Evolutionary conservation across 805 yeast species (phyloP).

Genomic region (Saturnispora saitoi): DNA sequence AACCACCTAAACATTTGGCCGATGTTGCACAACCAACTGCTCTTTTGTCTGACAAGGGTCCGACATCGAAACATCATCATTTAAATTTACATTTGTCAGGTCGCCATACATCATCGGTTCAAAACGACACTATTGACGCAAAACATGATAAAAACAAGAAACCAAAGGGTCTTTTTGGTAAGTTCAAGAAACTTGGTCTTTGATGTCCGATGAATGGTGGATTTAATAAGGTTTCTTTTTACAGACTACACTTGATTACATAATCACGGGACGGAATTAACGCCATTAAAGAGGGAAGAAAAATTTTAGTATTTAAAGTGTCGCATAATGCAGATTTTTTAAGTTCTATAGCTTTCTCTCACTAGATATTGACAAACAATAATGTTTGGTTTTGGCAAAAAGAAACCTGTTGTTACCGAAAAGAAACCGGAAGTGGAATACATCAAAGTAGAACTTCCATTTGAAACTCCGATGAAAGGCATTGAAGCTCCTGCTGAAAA

Average conservation of each 20-base stretch:
- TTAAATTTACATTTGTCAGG: not conserved
- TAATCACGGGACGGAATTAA: not conserved
- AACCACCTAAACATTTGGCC: conserved; percentile 18
- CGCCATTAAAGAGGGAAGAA: not conserved
- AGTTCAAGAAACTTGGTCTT: conserved; percentile 19
- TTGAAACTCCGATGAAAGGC: conserved; percentile 42
- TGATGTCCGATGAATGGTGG: conserved; percentile 3
- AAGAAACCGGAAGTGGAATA: conserved; percentile 12
- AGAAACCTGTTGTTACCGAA: conserved; percentile 15
- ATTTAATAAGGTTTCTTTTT: not conserved
- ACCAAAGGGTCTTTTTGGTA: conserved; percentile 12
- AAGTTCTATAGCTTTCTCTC: not conserved
- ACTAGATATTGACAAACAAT: not conserved
- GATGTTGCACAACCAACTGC: conserved; percentile 14
- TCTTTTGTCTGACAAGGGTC: not conserved
- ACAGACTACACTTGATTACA: not conserved
- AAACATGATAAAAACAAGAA: conserved; percentile 15
- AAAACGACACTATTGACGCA: not conserved
- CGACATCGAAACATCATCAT: conserved; percentile 7
- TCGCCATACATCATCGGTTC: not conserved
- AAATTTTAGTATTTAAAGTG: not conserved
- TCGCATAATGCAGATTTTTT: not conserved
- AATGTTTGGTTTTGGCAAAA: conserved; percentile 24
- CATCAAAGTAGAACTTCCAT: conserved; percentile 38
- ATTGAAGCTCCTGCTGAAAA: conserved; percentile 43